phyloP scores from a whole-genome alignment of 2,329 filamentous ascomycete genomes.

The Cladosporium sp. region DNA sequence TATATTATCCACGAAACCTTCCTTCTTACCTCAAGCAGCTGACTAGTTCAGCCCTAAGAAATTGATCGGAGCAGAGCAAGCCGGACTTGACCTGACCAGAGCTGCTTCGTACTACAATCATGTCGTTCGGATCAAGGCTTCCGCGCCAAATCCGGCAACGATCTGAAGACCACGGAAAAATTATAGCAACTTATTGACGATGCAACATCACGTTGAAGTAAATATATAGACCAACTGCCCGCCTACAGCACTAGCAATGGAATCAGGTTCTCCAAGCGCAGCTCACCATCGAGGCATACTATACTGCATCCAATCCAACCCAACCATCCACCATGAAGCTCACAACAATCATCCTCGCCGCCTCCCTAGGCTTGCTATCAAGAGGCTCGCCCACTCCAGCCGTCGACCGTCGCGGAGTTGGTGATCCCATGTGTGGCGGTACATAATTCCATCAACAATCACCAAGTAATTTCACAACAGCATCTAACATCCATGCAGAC shows the following conservation, averaged over 20 bases:
- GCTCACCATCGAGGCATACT: no score
- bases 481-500: constrained; percentile 14
- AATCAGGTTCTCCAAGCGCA: neutral
- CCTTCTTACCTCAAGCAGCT: neutral
- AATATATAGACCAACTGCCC: neutral
- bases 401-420: neutral
- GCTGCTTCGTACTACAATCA: no score
- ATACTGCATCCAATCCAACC: no score
- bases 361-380: neutral
- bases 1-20: neutral
- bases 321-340: neutral
- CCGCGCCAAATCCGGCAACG: no score
- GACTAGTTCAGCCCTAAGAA: neutral
- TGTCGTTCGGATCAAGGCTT: no score
- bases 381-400: neutral
- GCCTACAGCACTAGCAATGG: neutral
- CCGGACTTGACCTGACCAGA: no score
- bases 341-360: neutral
- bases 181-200: no score
- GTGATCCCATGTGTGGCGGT: constrained; percentile 1
- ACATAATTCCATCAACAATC: neutral
- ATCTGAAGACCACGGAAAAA: no score
- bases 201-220: no score
- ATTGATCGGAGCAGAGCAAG: no score
- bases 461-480: neutral